Evolutionary conservation across 176 grass and related monocot species (phyloP).

Genomic region (Eleusine indica): DNA sequence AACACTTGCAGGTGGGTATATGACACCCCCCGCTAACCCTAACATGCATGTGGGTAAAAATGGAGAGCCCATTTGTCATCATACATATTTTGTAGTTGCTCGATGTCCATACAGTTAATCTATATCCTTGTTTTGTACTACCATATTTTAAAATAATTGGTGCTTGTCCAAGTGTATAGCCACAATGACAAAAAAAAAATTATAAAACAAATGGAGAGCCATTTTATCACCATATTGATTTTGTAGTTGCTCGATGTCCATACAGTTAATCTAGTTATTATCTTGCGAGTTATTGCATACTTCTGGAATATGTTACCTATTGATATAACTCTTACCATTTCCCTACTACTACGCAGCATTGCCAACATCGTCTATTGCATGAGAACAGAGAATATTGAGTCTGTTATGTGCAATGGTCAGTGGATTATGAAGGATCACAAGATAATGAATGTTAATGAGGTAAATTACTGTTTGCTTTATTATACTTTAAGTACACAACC

Average conservation of each 20-base stretch:
- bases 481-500: neutral
- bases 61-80: neutral
- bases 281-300: neutral
- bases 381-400: constrained; percentile 60
- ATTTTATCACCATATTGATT: neutral
- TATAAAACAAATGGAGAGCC: neutral
- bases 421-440: constrained; percentile 60
- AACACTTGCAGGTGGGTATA: no score
- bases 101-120: neutral
- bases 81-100: neutral
- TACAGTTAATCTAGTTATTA: neutral
- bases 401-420: constrained; percentile 60
- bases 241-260: neutral
- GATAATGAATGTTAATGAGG: constrained; percentile 54
- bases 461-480: constrained; percentile 32
- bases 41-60: neutral
- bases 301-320: neutral
- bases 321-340: constrained; percentile 4
- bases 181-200: neutral
- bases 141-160: neutral
- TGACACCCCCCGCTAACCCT: no score
- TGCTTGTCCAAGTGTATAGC: neutral
- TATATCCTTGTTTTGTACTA: neutral
- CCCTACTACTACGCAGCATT: constrained; percentile 18
- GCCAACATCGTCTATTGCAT: constrained; percentile 63